Percentiles rank a stretch among this genome's conserved stretches.
Conservation (phyloP, 495 filamentous ascomycete genomes). For the Xylaria longipes region DNA sequence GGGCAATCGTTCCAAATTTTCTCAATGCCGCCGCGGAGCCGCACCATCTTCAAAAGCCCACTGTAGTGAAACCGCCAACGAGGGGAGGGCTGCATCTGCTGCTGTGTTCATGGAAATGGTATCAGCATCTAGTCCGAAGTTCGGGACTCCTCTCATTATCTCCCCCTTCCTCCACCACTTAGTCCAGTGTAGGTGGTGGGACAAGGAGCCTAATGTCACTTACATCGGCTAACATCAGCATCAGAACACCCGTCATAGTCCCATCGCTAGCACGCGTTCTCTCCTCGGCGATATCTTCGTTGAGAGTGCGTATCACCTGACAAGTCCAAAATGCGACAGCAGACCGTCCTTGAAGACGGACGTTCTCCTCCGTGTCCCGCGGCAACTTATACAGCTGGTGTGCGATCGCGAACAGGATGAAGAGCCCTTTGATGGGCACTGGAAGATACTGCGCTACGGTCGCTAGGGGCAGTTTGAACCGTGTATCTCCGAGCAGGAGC, state of each 20-base stretch:
- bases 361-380: not conserved
- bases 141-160: not conserved
- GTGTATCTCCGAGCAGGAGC: not conserved
- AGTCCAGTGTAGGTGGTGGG: not conserved
- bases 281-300: conserved; percentile 31
- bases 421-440: not conserved
- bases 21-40: conserved; percentile 8
- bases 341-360: not conserved
- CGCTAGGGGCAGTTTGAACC: not conserved
- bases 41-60: conserved; percentile 32
- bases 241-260: conserved; percentile 33
- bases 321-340: conserved; percentile 20
- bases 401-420: conserved; percentile 17
- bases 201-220: conserved; percentile 1
- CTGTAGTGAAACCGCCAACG: conserved; percentile 30
- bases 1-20: conserved; percentile 26
- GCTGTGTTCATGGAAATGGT: conserved; percentile 22
- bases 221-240: conserved; percentile 36
- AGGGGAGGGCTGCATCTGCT: conserved; percentile 29
- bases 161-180: not conserved
- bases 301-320: conserved; percentile 32
- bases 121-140: not conserved
- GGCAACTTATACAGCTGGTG: conserved; percentile 16
- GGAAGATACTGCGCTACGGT: conserved; percentile 8
- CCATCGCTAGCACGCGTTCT: conserved; percentile 22